Percentiles rank a stretch among this genome's conserved stretches.
phyloP scores from a whole-genome alignment of 31 red algal species.

The Asparagopsis taxiformis region DNA sequence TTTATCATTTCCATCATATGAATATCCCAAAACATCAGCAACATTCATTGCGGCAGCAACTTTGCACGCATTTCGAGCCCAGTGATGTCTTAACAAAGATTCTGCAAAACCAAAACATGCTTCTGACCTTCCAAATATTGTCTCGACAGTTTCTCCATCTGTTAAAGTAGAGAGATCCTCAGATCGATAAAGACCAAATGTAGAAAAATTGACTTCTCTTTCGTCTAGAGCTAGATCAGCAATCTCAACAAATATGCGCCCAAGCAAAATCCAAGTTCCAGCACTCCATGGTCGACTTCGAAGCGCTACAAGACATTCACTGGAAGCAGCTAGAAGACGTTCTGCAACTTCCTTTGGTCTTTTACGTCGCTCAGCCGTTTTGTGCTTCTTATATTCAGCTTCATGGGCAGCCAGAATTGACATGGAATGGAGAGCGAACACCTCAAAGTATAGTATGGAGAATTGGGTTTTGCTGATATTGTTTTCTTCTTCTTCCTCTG shows the following conservation, averaged over 20 bases:
- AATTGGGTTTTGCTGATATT: conserved; percentile 11
- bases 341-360: conserved; percentile 68
- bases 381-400: conserved; percentile 77
- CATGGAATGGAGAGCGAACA: conserved; percentile 49
- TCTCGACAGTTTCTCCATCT: conserved; percentile 50
- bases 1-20: conserved; percentile 38
- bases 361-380: conserved; percentile 57
- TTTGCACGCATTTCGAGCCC: conserved; percentile 37
- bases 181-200: conserved; percentile 54
- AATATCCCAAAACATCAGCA: conserved; percentile 23
- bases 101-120: conserved; percentile 71
- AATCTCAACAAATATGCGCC: conserved; percentile 71
- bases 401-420: conserved; percentile 54
- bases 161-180: conserved; percentile 45
- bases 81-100: conserved; percentile 44
- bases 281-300: conserved; percentile 69
- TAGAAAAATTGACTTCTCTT: conserved; percentile 47
- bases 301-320: conserved; percentile 65
- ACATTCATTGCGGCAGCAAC: conserved; percentile 7
- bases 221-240: conserved; percentile 76
- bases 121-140: conserved; percentile 27
- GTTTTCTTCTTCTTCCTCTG: not conserved
- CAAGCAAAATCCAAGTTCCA: conserved; percentile 70
- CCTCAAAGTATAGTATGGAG: conserved; percentile 59
- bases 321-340: conserved; percentile 31